Conservation (phyloP, 306 rosid genomes). For the Trichosanthes cucumerina region DNA sequence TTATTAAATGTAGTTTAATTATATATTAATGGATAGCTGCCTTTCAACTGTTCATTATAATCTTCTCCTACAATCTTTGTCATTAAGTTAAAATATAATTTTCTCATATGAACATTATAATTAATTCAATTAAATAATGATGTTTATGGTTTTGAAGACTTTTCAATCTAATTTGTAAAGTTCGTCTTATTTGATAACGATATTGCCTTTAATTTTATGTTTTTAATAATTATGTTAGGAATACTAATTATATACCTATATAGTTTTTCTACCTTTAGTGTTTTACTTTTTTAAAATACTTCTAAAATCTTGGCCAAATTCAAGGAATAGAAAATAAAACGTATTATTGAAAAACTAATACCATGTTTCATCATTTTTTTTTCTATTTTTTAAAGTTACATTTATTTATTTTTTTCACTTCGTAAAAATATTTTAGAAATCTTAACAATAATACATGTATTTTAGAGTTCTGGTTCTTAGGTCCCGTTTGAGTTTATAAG, state of each 20-base stretch:
- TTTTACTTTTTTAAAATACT: not conserved
- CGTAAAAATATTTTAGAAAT: not conserved
- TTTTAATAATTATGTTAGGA: not conserved
- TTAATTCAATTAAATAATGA: too few species aligned
- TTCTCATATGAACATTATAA: not conserved
- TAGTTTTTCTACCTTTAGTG: not conserved
- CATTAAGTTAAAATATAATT: not conserved
- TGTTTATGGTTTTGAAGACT: not conserved
- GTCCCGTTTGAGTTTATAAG: too few species aligned
- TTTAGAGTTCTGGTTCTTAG: too few species aligned
- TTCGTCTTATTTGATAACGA: not conserved
- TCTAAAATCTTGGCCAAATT: not conserved
- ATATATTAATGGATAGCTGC: not conserved
- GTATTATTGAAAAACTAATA: not conserved
- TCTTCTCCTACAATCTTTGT: not conserved
- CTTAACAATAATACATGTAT: not conserved
- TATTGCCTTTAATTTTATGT: not conserved
- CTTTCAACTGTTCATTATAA: not conserved
- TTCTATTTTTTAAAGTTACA: not conserved
- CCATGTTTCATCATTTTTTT: not conserved
- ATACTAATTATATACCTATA: too few species aligned
- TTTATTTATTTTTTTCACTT: not conserved
- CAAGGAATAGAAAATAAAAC: not conserved
- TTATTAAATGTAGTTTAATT: not conserved
- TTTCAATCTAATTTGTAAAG: not conserved